These are phyloP conservation scores for Ajuga reptans DNA, from an alignment of 305 asterid genomes.

Conservation along the genomic window DNA sequence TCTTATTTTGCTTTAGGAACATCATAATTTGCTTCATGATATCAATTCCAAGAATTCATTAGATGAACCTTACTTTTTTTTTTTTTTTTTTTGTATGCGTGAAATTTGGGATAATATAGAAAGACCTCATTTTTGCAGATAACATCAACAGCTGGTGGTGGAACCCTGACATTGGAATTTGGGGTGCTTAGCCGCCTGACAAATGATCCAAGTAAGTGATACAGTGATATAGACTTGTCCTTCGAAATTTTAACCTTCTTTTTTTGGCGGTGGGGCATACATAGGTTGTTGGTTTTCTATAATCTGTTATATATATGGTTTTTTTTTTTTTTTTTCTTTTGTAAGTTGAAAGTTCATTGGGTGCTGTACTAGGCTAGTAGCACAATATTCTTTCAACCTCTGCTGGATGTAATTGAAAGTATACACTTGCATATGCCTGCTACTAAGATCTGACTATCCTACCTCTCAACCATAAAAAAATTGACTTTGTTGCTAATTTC, in stretches of 20 bases:
- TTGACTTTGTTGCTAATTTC: background rate
- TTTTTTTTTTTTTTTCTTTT: background rate
- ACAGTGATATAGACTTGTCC: background rate
- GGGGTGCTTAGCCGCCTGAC: constrained; percentile 95
- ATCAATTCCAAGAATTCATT: background rate
- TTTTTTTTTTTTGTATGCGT: background rate
- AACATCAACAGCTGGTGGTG: constrained; percentile 99
- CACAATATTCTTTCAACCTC: background rate
- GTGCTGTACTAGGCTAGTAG: background rate
- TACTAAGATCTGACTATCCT: background rate
- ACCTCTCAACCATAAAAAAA: too few species aligned
- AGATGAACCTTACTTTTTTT: background rate
- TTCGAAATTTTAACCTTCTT: background rate
- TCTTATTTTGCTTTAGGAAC: constrained; percentile 4
- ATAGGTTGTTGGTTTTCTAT: background rate
- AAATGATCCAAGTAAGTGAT: constrained; percentile 68
- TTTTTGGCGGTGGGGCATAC: background rate
- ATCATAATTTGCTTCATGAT: background rate
- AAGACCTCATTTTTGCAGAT: constrained; percentile 44
- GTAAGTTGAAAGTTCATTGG: background rate
- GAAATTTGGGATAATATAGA: constrained; percentile 12
- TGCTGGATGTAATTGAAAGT: background rate
- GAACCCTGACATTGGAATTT: constrained; percentile 88
- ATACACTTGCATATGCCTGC: background rate
- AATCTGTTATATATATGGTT: background rate